Evolutionary conservation across 345 rosid genomes (phyloP).

Genomic region (Aurinia saxatilis): DNA sequence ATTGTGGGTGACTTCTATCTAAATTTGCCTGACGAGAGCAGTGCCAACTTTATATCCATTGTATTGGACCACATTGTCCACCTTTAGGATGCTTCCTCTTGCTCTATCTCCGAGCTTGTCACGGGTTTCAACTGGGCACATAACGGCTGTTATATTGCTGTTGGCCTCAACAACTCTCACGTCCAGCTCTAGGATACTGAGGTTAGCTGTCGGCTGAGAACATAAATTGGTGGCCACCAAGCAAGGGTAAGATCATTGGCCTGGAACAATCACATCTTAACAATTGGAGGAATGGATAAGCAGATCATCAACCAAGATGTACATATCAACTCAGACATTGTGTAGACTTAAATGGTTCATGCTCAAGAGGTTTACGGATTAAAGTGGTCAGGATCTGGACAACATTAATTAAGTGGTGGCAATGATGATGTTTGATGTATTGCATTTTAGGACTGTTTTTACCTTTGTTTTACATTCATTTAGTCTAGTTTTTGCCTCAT

Average conservation of each 20-base stretch:
- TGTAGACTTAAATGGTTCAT: constrained; percentile 28
- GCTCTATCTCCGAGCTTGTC: constrained; percentile 25
- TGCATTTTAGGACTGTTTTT: too few relatives aligned
- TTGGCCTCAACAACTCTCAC: not conserved
- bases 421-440: too few relatives aligned
- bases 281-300: constrained; percentile 35
- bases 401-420: too few relatives aligned
- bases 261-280: too few relatives aligned
- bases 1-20: constrained; percentile 10
- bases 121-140: constrained; percentile 4
- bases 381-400: too few relatives aligned
- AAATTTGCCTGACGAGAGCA: constrained; percentile 6
- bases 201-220: constrained; percentile 20
- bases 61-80: not conserved
- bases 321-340: constrained; percentile 11
- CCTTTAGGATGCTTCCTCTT: constrained; percentile 31
- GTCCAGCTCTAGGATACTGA: not conserved
- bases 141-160: not conserved
- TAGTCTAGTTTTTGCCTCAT: too few relatives aligned
- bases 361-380: constrained; percentile 31
- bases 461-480: too few relatives aligned
- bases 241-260: too few relatives aligned
- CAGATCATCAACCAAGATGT: constrained; percentile 27
- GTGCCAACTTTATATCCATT: constrained; percentile 1
- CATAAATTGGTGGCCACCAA: constrained; percentile 23